Conservation (phyloP, 306 rosid species). For the Oxytropis ochrocephala region DNA sequence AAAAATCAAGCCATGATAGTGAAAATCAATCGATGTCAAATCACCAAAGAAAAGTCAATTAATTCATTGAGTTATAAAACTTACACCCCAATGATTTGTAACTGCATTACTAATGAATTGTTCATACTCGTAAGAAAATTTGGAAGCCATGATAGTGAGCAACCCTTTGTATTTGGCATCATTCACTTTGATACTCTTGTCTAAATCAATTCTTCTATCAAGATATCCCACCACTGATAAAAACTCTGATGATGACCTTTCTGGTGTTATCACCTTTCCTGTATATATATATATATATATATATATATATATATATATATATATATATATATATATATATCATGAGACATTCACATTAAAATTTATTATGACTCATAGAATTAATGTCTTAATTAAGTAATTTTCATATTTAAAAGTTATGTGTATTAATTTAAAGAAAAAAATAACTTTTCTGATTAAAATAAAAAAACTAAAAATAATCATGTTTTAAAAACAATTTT, state of each 20-base stretch:
- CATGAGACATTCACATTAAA: not conserved
- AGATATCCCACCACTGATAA: not conserved
- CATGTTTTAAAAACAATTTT: no score
- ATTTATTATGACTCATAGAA: no score
- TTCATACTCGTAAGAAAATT: constrained; percentile 35
- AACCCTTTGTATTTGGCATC: constrained; percentile 16
- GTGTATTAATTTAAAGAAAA: no score
- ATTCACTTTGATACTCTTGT: constrained; percentile 12
- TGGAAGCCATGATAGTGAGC: constrained; percentile 45
- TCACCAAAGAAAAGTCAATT: not conserved
- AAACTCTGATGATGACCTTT: constrained; percentile 25
- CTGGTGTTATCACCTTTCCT: constrained; percentile 27
- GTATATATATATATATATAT: no score
- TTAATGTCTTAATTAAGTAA: not conserved
- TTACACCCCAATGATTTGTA: constrained; percentile 36
- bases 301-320: no score
- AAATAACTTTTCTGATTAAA: no score
- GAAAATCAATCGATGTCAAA: not conserved
- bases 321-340: no score
- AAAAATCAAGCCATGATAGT: not conserved
- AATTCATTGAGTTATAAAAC: not conserved
- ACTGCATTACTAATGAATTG: constrained; percentile 8
- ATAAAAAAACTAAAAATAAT: no score
- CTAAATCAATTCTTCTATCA: constrained; percentile 35
- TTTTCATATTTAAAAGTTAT: no score